Evolutionary conservation across 768 basidiomycete species (phyloP).

Genomic region (Tulasnella calospora): DNA sequence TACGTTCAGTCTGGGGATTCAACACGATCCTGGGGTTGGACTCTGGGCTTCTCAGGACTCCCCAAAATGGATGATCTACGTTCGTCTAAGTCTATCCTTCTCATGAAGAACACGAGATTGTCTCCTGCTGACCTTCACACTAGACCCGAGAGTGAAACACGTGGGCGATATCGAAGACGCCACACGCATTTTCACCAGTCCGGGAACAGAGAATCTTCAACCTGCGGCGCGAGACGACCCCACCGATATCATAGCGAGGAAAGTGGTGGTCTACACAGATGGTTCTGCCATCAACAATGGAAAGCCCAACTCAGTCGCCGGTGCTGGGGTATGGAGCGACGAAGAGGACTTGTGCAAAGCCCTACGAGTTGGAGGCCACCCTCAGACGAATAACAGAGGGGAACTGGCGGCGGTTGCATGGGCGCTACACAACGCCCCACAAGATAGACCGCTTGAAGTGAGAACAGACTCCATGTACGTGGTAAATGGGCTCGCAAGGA

Average conservation of each 20-base stretch:
- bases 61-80: no score
- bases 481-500: background rate
- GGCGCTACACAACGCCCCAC: background rate
- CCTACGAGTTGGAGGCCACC: background rate
- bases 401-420: background rate
- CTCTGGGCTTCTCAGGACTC: no score
- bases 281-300: background rate
- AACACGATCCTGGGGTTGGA: no score
- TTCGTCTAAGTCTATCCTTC: no score
- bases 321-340: background rate
- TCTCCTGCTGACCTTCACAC: no score
- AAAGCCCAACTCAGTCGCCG: background rate
- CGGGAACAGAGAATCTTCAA: no score
- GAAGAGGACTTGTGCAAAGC: background rate
- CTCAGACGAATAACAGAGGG: constrained; percentile 1
- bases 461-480: constrained; percentile 2
- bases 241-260: no score
- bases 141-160: no score
- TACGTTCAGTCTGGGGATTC: no score
- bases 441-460: background rate
- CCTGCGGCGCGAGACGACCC: no score
- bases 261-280: background rate
- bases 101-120: no score
- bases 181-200: background rate
- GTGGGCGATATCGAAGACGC: background rate